Base-by-base conservation (phyloP, 2,329 filamentous ascomycete species). In the Paecilomyces sp. region DNA sequence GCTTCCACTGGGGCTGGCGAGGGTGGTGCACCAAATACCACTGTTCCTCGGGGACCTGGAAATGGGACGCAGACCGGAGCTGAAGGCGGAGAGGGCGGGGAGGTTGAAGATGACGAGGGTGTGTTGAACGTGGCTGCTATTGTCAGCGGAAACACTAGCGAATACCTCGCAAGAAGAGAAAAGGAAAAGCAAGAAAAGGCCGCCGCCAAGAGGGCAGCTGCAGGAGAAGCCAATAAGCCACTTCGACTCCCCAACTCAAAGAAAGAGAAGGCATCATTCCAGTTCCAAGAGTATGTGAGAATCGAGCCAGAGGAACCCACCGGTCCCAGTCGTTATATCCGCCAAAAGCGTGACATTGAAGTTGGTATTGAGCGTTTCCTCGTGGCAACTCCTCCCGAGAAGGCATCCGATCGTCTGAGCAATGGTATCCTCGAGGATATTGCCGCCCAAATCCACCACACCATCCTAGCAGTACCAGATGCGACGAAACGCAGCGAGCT, bases 391-490 rank as follows among this genome's bases (percentile, higher is more conserved):
- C 72, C 76, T 22, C 70, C 68, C 9, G 68, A 73, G 41, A 63
- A 72, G 9, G 62, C 63, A 5, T 66, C 61, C n/a, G 69, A 73
- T 18, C 69, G 71, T 8, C 56, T 76, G 24, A 74, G 70, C 62
- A 87, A 88, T 58, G 83, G 81, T 2, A 86, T 96, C 59, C 83
- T 97, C 52, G 91, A 96, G 70, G 86, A 86, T 59, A 91, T 99
- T 63, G 90, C 90, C 25, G 88, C 88, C 58, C 86, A 90, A 47
- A 88, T 97, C 64, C 92, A 96, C 75, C 86, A 88, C 60, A 88
- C 91, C 0, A 86, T 97, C 57, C 88, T 92, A 66, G 85, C 87
- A 36, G 90, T 96, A 25, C 87, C 91, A 54, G 92, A 96, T 63
- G 86, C 91, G 65, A 88, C 89, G 68, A 92, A 92, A 80, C 87